These are phyloP conservation scores for Pseudogymnoascus sp. DNA, from an alignment of 2,329 filamentous ascomycete species.

Conservation along the genomic window DNA sequence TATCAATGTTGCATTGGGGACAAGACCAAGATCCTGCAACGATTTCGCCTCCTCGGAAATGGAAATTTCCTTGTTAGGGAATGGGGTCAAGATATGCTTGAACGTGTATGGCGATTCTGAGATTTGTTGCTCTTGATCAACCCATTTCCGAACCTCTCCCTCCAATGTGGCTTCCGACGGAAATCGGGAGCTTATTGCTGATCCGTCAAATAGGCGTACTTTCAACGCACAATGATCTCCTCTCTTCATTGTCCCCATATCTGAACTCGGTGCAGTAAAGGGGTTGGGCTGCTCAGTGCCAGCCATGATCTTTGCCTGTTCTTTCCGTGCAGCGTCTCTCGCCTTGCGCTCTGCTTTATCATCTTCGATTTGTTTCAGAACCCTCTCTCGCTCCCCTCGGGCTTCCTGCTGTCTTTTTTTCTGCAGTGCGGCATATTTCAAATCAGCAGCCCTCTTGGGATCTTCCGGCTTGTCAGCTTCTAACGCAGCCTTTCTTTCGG, in stretches of 20 bases:
- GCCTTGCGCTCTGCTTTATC: conserved; percentile 62
- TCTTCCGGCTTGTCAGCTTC: conserved; percentile 29
- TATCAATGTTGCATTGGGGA: conserved; percentile 74
- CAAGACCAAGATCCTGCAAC: conserved; percentile 61
- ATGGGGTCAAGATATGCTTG: conserved; percentile 71
- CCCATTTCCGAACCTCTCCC: conserved; percentile 64
- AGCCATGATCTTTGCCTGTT: conserved; percentile 24
- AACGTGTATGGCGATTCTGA: conserved; percentile 59
- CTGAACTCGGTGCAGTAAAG: conserved; percentile 1
- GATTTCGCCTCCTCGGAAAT: conserved; percentile 63
- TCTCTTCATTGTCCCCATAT: conserved; percentile 13
- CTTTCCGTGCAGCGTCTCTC: conserved; percentile 42
- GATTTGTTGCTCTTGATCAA: conserved; percentile 43
- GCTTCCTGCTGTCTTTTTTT: conserved; percentile 56
- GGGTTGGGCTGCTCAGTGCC: not conserved
- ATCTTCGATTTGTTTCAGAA: conserved; percentile 66
- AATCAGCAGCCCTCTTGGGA: conserved; percentile 32
- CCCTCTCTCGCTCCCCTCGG: conserved; percentile 58
- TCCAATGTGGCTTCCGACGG: conserved; percentile 52
- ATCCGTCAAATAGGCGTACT: conserved; percentile 76
- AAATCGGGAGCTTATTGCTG: conserved; percentile 67
- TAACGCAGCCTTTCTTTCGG: conserved; percentile 36
- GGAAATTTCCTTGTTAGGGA: conserved; percentile 66
- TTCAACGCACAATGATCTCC: conserved; percentile 53
- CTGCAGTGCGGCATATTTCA: conserved; percentile 44